Conservation (phyloP, 2,329 filamentous ascomycete genomes). For the Tolypocladium capitatum region DNA sequence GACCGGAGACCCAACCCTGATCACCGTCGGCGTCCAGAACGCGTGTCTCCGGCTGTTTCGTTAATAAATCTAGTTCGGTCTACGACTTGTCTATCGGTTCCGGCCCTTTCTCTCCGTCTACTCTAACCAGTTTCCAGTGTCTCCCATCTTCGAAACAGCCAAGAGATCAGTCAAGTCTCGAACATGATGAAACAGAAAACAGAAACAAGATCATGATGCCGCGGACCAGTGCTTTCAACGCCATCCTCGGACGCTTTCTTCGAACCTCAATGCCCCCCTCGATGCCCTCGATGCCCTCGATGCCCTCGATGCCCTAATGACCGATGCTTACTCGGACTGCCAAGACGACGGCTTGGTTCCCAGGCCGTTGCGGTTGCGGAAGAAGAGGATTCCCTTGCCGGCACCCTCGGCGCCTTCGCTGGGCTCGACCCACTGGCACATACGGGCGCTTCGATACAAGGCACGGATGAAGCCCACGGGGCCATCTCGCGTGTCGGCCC, state of each 20-base stretch:
- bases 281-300: too few relatives aligned
- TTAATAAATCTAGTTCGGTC: not conserved
- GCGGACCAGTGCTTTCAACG: not conserved
- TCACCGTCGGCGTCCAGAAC: not conserved
- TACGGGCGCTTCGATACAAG: conserved; percentile 67
- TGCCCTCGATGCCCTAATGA: too few relatives aligned
- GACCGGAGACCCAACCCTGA: not conserved
- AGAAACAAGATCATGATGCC: not conserved
- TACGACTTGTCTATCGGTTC: not conserved
- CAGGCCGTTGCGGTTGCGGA: conserved; percentile 83
- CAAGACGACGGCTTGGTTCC: conserved; percentile 36
- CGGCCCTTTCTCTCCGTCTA: not conserved
- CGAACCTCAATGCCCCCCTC: not conserved
- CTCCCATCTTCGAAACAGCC: too few relatives aligned
- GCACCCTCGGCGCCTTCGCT: conserved; percentile 68
- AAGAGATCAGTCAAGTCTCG: not conserved
- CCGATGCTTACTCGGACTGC: not conserved
- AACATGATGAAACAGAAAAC: not conserved
- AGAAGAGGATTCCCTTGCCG: conserved; percentile 79
- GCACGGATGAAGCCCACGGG: conserved; percentile 70
- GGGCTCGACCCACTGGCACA: conserved; percentile 97
- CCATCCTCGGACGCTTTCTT: not conserved
- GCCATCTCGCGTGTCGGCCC: conserved; percentile 65
- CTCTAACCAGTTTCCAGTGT: not conserved
- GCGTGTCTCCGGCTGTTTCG: not conserved